Percentiles rank a stretch among this genome's conserved stretches.
phyloP scores from a whole-genome alignment of 2,329 filamentous ascomycete species.

The Fusarium cicatricum region DNA sequence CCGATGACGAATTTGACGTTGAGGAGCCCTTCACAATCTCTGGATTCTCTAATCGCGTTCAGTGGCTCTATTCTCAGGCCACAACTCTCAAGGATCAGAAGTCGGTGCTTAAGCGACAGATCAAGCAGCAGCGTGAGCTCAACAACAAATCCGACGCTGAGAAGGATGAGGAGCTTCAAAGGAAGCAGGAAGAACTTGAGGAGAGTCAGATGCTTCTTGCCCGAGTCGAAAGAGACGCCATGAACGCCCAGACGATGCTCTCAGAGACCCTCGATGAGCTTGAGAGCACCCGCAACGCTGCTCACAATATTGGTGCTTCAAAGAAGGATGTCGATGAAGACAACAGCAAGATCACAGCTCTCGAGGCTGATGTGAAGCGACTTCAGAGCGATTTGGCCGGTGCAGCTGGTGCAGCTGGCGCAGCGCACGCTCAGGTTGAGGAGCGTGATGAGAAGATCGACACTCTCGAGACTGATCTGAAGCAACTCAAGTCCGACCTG shows the following conservation, averaged over 20 bases:
- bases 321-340: conserved; percentile 43
- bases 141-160: conserved; percentile 85
- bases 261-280: conserved; percentile 58
- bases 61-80: conserved; percentile 80
- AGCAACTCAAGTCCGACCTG: conserved; percentile 32
- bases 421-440: conserved; percentile 40
- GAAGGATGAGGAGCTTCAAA: conserved; percentile 70
- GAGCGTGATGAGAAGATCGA: conserved; percentile 51
- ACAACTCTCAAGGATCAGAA: conserved; percentile 86
- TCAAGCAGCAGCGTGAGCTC: conserved; percentile 93
- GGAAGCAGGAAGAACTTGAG: conserved; percentile 65
- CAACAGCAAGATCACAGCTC: conserved; percentile 49
- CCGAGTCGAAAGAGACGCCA: conserved; percentile 50
- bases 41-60: conserved; percentile 81
- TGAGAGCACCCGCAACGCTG: conserved; percentile 46
- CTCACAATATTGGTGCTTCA: conserved; percentile 33
- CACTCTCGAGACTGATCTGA: conserved; percentile 47
- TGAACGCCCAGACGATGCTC: conserved; percentile 57
- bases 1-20: conserved; percentile 64
- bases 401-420: conserved; percentile 36
- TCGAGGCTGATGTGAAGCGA: conserved; percentile 51
- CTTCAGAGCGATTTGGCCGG: conserved; percentile 35
- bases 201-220: conserved; percentile 48
- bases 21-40: conserved; percentile 74
- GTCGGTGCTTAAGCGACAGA: conserved; percentile 85